Evolutionary conservation across 2,329 filamentous ascomycete species (phyloP).

Genomic region (Ascosphaera apis): DNA sequence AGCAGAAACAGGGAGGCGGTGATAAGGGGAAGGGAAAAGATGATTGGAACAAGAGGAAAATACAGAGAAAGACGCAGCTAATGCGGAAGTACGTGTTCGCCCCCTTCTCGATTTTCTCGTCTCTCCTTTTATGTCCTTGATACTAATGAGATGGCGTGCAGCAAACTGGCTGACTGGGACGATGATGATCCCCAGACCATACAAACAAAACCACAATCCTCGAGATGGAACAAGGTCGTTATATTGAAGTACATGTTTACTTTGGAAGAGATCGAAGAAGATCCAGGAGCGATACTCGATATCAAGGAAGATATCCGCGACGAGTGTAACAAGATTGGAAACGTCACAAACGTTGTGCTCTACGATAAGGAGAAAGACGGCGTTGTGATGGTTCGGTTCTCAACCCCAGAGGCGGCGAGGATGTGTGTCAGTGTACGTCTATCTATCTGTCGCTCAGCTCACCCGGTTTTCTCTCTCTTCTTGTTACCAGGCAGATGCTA

Average conservation of each 20-base stretch:
- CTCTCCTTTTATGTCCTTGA: not conserved
- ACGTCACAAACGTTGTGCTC: constrained; percentile 74
- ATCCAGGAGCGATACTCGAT: constrained; percentile 59
- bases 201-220: constrained; percentile 28
- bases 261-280: constrained; percentile 56
- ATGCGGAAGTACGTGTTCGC: constrained; percentile 36
- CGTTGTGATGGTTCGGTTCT: constrained; percentile 66
- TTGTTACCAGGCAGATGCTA: not conserved
- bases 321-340: constrained; percentile 65
- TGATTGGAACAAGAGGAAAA: constrained; percentile 57
- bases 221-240: constrained; percentile 53
- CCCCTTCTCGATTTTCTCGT: not conserved
- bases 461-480: not conserved
- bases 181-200: constrained; percentile 52
- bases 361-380: constrained; percentile 74
- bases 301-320: constrained; percentile 90
- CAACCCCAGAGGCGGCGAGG: constrained; percentile 43
- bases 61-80: constrained; percentile 77
- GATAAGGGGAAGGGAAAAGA: constrained; percentile 20
- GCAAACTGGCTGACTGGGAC: constrained; percentile 84
- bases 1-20: constrained; percentile 25
- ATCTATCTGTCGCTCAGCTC: too few relatives aligned
- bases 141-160: constrained; percentile 17
- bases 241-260: constrained; percentile 90
- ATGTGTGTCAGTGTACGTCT: constrained; percentile 37